A percentile compares a stretch with the other conserved stretches of the same genome.
These are phyloP conservation scores for Chaetomiaceae sp. DNA, from an alignment of 2,329 filamentous ascomycete genomes.

Conservation along the genomic window DNA sequence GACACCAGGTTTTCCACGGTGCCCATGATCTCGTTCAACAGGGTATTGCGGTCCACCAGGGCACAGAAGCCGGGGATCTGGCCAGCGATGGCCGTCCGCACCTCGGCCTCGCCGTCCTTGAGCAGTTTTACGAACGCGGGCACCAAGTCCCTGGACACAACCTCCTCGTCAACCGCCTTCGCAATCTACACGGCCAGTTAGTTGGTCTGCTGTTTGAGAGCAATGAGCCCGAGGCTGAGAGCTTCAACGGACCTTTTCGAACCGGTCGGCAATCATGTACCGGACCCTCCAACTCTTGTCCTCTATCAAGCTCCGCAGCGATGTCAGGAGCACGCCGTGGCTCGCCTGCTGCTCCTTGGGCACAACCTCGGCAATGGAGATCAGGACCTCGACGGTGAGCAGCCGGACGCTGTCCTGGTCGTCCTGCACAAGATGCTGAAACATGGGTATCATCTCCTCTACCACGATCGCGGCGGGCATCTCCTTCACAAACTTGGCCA, in stretches of 20 bases:
- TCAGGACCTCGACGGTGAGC: constrained; percentile 91
- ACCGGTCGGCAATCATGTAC: constrained; percentile 98
- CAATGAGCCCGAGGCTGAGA: not conserved
- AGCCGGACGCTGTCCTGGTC: constrained; percentile 97
- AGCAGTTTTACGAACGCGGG: constrained; percentile 95
- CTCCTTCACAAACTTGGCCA: constrained; percentile 96
- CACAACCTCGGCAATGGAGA: constrained; percentile 92
- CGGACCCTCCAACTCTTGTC: constrained; percentile 99
- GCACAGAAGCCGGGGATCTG: constrained; percentile 97
- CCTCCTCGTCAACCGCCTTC: constrained; percentile 96
- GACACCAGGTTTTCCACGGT: constrained; percentile 94
- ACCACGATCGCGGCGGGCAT: constrained; percentile 89
- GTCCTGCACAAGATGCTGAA: constrained; percentile 92
- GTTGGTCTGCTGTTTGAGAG: constrained; percentile 17
- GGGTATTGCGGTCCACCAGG: constrained; percentile 76
- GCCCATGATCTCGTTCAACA: constrained; percentile 94
- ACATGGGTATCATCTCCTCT: constrained; percentile 97
- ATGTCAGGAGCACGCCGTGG: constrained; percentile 86
- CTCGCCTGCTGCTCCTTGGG: constrained; percentile 97
- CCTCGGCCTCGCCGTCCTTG: constrained; percentile 96
- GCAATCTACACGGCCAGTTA: constrained; percentile 61
- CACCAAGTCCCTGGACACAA: constrained; percentile 86
- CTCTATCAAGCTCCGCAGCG: constrained; percentile 87
- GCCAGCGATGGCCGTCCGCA: constrained; percentile 91
- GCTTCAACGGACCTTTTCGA: constrained; percentile 69